Evolutionary conservation across 352 stramenopile species (phyloP), one percentile per base, ranked within the genome.

Genomic region (Globisporangium mamillatum): DNA sequence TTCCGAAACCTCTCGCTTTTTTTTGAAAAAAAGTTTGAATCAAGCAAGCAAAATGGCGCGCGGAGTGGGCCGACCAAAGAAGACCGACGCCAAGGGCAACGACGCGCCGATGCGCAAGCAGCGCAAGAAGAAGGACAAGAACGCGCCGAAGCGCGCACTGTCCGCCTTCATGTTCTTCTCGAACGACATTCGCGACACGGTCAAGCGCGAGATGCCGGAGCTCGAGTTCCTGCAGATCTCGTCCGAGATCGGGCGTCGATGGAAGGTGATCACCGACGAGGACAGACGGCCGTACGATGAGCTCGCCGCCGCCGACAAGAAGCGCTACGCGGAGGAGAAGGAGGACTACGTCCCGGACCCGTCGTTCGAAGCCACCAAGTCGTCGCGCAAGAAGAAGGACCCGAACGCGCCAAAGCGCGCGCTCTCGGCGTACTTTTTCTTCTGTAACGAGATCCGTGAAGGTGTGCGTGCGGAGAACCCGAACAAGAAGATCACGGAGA

Each of bases 341-440:
- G 88, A 94, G 66, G 84, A 93, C 78, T 97, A 97, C 76, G 84
- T 94, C 0, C 88, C 89, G 7, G 89, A 97, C 75, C 86, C 85
- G 62, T 88, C 81, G 34, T 95, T 93, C 50, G 86, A 94, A 75
- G 66, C 76, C 14, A 66, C 79, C 61, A 81, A 89, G 74, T 72
- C 76, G 54, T 71, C 79, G 32, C 85, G 86, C 68, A 94, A 93
- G 79, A 96, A 91, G 70, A 98, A 98, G 71, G 96, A 98, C 78
- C 93, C 93, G 18, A 91, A 92, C 69, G 94, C 94, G 6, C 96
- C 96, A 29, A 99, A 99, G 88, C 89, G 93, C 64, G 91, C 95
- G 72, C 87, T 97, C 73, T 98, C 91, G 24, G 91, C 96, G 1
- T 98, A 98, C 77, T 92, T 99, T 44, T 94, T 98, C 71, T 99